Percentiles rank a stretch among this genome's conserved stretches.
phyloP scores from a whole-genome alignment of 306 rosid genomes.

The Malus sieversii region DNA sequence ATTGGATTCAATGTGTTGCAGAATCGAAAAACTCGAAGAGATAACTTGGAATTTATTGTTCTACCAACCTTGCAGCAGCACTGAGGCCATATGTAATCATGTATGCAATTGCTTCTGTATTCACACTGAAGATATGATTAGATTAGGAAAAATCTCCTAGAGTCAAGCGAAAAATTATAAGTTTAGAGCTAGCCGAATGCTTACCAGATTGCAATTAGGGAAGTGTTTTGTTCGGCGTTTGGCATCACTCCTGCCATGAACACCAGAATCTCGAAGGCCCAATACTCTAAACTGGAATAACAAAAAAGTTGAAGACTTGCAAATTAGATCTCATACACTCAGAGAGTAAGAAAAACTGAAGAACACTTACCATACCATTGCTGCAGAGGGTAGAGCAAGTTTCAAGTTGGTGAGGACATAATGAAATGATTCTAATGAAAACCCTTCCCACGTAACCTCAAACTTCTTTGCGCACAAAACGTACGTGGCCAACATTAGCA shows the following conservation, averaged over 20 bases:
- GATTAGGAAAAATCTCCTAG: neutral
- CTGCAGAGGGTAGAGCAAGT: conserved; percentile 73
- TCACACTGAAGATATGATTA: conserved; percentile 33
- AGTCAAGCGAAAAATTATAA: neutral
- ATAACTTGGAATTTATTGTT: neutral
- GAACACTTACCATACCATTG: conserved; percentile 71
- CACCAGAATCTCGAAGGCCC: conserved; percentile 86
- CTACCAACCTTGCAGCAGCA: conserved; percentile 70
- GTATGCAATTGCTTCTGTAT: conserved; percentile 62
- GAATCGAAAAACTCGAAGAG: neutral
- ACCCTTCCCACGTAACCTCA: conserved; percentile 72
- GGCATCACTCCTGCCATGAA: conserved; percentile 73
- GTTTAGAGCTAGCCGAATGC: conserved; percentile 6
- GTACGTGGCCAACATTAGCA: conserved; percentile 30
- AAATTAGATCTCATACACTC: neutral
- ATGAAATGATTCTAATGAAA: conserved; percentile 44
- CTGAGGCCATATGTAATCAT: conserved; percentile 72
- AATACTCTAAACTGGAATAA: conserved; percentile 59
- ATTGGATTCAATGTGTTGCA: neutral
- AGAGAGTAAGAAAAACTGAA: neutral
- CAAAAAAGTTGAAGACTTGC: neutral
- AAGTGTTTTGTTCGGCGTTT: conserved; percentile 55
- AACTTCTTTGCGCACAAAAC: conserved; percentile 38
- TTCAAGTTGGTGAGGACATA: conserved; percentile 39
- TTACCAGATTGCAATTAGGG: conserved; percentile 80